Conservation (phyloP, 2,329 filamentous ascomycete genomes). For the Neurospora crassa region DNA sequence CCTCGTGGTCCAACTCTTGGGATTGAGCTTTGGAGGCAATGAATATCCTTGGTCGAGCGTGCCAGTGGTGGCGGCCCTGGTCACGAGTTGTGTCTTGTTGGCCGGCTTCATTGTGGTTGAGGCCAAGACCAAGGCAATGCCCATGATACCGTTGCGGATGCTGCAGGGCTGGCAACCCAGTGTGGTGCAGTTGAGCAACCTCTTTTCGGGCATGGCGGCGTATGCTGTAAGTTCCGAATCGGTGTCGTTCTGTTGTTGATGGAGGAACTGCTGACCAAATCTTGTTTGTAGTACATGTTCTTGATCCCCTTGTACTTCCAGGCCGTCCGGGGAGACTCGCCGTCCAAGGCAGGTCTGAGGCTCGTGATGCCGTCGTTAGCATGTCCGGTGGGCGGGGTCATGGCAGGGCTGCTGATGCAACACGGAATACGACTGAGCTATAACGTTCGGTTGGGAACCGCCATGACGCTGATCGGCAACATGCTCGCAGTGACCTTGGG, state of each 20-base stretch:
- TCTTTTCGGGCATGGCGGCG: conserved; percentile 48
- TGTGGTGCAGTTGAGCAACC: conserved; percentile 46
- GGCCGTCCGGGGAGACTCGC: conserved; percentile 51
- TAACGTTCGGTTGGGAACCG: conserved; percentile 42
- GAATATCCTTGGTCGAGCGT: conserved; percentile 40
- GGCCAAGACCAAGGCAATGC: conserved; percentile 36
- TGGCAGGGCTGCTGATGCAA: conserved; percentile 48
- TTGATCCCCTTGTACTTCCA: conserved; percentile 63
- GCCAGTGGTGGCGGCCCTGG: conserved; percentile 34
- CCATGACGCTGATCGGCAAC: conserved; percentile 44
- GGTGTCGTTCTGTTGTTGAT: neutral
- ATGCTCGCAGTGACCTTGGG: conserved; percentile 36
- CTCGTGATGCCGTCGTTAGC: conserved; percentile 53
- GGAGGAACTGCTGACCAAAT: neutral
- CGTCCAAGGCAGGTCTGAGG: conserved; percentile 52
- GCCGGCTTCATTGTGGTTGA: conserved; percentile 37
- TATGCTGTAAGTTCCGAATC: conserved; percentile 44
- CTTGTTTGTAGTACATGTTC: conserved; percentile 48
- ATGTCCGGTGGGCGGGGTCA: conserved; percentile 43
- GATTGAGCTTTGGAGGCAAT: conserved; percentile 45
- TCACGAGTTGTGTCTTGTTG: conserved; percentile 31
- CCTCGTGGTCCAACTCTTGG: conserved; percentile 45
- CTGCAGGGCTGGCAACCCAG: conserved; percentile 43
- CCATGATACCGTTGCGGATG: conserved; percentile 44
- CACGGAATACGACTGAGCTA: conserved; percentile 39